phyloP scores from a whole-genome alignment of 768 basidiomycete species.

The Gloeophyllum trabeum region DNA sequence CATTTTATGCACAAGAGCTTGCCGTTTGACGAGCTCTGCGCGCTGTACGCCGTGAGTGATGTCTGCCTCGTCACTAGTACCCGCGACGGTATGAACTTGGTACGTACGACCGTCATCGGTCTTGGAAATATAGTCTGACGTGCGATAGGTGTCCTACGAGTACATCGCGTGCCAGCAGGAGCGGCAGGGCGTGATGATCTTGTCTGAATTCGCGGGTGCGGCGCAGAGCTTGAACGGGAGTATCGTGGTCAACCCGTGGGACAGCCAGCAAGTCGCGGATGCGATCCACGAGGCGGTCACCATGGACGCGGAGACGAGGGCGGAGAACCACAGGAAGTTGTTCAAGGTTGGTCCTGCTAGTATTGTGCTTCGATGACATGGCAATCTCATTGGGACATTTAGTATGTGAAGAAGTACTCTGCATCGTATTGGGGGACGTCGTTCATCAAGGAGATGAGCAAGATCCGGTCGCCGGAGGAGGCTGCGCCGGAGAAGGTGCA shows the following conservation, averaged over 20 bases:
- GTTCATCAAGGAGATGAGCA: slow-evolving; percentile 78
- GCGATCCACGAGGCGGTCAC: slow-evolving; percentile 95
- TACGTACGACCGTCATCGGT: slow-evolving; percentile 29
- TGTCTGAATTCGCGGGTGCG: slow-evolving; percentile 97
- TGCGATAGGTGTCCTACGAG: slow-evolving; percentile 86
- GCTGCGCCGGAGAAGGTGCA: slow-evolving; percentile 15
- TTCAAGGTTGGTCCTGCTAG: slow-evolving; percentile 60
- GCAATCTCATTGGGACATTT: too few relatives aligned
- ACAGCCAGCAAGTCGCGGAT: slow-evolving; percentile 94
- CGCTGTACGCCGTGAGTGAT: slow-evolving; percentile 94
- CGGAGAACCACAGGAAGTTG: slow-evolving; percentile 89
- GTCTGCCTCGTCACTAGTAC: slow-evolving; percentile 94
- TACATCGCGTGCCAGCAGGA: slow-evolving; percentile 94
- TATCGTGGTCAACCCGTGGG: slow-evolving; percentile 98
- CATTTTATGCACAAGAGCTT: slow-evolving; percentile 98
- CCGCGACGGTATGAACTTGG: slow-evolving; percentile 97
- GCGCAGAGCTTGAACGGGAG: slow-evolving; percentile 93
- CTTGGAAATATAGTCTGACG: slow-evolving; percentile 7
- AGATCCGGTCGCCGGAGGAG: slow-evolving; percentile 22
- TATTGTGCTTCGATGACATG: too few relatives aligned
- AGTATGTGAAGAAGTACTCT: slow-evolving; percentile 90
- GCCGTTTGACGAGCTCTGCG: slow-evolving; percentile 89
- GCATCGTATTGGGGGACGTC: slow-evolving; percentile 89
- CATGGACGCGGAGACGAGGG: slow-evolving; percentile 72
- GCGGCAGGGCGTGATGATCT: slow-evolving; percentile 91